Evolutionary conservation across 2,329 filamentous ascomycete genomes (phyloP).

Genomic region (Beauveria pseudobassiana): DNA sequence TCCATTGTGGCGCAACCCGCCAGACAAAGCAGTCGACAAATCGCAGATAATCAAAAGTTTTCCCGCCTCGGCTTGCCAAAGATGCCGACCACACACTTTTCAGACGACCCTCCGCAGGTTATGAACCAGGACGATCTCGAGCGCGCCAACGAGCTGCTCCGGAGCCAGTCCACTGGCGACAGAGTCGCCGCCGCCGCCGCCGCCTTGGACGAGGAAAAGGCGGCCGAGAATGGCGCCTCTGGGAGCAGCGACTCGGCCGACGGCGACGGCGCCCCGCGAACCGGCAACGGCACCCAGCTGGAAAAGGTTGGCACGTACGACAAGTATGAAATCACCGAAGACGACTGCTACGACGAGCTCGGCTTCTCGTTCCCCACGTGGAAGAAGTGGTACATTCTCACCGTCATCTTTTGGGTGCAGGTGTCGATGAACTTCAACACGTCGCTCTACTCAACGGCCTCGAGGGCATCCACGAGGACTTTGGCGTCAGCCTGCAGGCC

Average conservation of each 20-base stretch:
- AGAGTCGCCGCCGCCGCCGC: slow-evolving; percentile 1
- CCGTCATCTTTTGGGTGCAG: slow-evolving; percentile 67
- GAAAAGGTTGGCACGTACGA: slow-evolving; percentile 31
- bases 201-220: not conserved
- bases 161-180: slow-evolving; percentile 16
- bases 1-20: not conserved
- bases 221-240: slow-evolving; percentile 8
- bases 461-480: slow-evolving; percentile 57
- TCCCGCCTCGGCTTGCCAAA: not conserved
- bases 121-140: slow-evolving; percentile 28
- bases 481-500: slow-evolving; percentile 58
- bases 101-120: slow-evolving; percentile 30
- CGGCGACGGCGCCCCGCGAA: not conserved
- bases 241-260: slow-evolving; percentile 26
- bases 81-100: slow-evolving; percentile 22
- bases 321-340: slow-evolving; percentile 41
- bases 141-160: slow-evolving; percentile 29
- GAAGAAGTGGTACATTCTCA: slow-evolving; percentile 67
- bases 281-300: slow-evolving; percentile 14
- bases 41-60: too few species aligned
- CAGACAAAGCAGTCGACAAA: too few species aligned
- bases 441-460: slow-evolving; percentile 64
- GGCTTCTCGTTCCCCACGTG: slow-evolving; percentile 51
- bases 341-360: slow-evolving; percentile 58
- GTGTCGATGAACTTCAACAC: slow-evolving; percentile 77